These are phyloP conservation scores for Entomortierella parvispora DNA, from an alignment of 192 early-diverging fungal species.

Conservation along the genomic window DNA sequence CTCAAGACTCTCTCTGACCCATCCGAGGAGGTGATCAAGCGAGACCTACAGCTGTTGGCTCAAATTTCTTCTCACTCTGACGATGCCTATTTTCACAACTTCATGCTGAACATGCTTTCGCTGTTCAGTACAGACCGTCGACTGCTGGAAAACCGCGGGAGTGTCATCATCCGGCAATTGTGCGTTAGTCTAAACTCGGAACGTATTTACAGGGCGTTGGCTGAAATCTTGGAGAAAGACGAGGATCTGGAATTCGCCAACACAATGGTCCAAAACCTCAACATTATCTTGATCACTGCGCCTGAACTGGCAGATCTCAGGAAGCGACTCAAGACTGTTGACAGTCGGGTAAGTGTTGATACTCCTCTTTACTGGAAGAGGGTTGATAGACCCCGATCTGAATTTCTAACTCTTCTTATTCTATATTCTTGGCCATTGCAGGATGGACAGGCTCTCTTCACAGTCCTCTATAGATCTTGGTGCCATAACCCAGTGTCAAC, in stretches of 20 bases:
- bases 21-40: constrained; percentile 94
- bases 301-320: constrained; percentile 89
- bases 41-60: constrained; percentile 93
- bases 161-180: constrained; percentile 93
- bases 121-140: constrained; percentile 91
- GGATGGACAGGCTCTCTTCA: constrained; percentile 88
- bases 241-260: constrained; percentile 95
- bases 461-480: constrained; percentile 91
- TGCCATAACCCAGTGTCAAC: constrained; percentile 96
- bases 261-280: constrained; percentile 98
- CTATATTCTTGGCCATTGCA: constrained; percentile 14
- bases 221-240: constrained; percentile 86
- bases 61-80: constrained; percentile 91
- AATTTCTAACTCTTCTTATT: background rate
- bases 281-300: constrained; percentile 95
- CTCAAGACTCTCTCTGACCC: constrained; percentile 93
- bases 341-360: constrained; percentile 59
- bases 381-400: too few relatives aligned
- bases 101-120: constrained; percentile 89
- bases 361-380: too few relatives aligned
- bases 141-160: constrained; percentile 89
- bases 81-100: constrained; percentile 87
- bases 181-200: constrained; percentile 93
- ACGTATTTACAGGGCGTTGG: constrained; percentile 87
- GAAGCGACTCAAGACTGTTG: constrained; percentile 80